Percentiles rank a stretch among this genome's conserved stretches.
These are phyloP conservation scores for Tetrastigma voinierianum DNA, from an alignment of 164 flowering plant genomes.

Conservation along the genomic window DNA sequence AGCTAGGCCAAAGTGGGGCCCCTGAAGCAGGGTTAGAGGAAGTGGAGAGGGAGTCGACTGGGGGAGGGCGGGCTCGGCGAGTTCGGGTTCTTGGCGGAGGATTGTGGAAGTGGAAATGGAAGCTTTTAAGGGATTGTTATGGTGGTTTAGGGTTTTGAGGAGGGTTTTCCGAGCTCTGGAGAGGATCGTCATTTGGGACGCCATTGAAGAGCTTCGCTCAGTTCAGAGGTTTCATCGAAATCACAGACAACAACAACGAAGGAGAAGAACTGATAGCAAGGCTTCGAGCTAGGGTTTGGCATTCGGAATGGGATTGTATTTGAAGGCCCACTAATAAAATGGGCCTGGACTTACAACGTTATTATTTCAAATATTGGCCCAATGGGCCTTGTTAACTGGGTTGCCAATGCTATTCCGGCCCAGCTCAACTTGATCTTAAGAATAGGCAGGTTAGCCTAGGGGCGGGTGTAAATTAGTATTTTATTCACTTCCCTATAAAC, in stretches of 20 bases:
- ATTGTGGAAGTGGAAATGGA: constrained; percentile 50
- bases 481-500: too few relatives aligned
- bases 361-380: too few relatives aligned
- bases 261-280: not conserved
- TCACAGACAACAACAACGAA: not conserved
- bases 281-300: not conserved
- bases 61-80: constrained; percentile 35
- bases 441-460: too few relatives aligned
- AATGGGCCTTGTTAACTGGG: too few relatives aligned
- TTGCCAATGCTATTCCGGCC: too few relatives aligned
- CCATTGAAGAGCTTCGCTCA: constrained; percentile 26
- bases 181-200: constrained; percentile 43
- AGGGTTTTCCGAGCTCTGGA: constrained; percentile 20
- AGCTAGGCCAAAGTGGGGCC: too few relatives aligned
- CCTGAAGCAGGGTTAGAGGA: constrained; percentile 82
- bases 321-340: too few relatives aligned
- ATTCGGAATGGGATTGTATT: not conserved
- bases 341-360: too few relatives aligned
- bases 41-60: constrained; percentile 43
- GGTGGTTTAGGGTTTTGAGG: constrained; percentile 27
- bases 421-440: too few relatives aligned
- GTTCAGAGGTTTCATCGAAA: constrained; percentile 6
- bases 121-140: constrained; percentile 21
- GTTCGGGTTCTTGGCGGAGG: constrained; percentile 73
- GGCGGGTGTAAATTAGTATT: too few relatives aligned